Percentiles rank a stretch among this genome's conserved stretches.
Evolutionary conservation across 2,329 filamentous ascomycete genomes (phyloP).

Genomic region (Phaeosphaeria sp.): DNA sequence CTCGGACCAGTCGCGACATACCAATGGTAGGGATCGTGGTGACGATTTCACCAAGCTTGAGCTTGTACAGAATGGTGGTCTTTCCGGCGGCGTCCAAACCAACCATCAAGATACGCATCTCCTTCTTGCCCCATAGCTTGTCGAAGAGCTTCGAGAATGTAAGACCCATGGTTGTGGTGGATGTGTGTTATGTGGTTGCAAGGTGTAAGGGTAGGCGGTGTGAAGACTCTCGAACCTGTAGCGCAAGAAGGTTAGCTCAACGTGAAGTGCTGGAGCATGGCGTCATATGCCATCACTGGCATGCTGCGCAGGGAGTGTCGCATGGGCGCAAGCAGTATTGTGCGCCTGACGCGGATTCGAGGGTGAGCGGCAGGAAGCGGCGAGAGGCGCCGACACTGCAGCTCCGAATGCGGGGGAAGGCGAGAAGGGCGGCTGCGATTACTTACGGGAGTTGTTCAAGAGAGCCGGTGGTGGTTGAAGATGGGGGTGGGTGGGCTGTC

Average conservation of each 20-base stretch:
- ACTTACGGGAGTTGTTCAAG: constrained; percentile 48
- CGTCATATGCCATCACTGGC: constrained; percentile 15
- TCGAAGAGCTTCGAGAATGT: constrained; percentile 95
- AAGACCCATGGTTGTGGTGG: constrained; percentile 81
- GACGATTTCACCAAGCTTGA: constrained; percentile 97
- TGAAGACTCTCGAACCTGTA: constrained; percentile 47
- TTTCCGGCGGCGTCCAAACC: constrained; percentile 98
- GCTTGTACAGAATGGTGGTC: constrained; percentile 96
- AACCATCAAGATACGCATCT: constrained; percentile 98
- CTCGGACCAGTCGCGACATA: constrained; percentile 40
- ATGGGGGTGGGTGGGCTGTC: constrained; percentile 43
- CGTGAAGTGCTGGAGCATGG: constrained; percentile 20
- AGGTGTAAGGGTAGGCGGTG: constrained; percentile 33
- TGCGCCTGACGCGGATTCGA: constrained; percentile 35
- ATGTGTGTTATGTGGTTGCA: constrained; percentile 30
- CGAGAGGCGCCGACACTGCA: constrained; percentile 18
- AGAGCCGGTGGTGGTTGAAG: constrained; percentile 42
- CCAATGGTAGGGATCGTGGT: constrained; percentile 97
- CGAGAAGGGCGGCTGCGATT: constrained; percentile 21
- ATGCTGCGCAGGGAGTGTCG: constrained; percentile 9
- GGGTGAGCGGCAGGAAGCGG: constrained; percentile 29
- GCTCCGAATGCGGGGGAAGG: constrained; percentile 20
- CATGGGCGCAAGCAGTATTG: constrained; percentile 26
- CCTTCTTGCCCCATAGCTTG: constrained; percentile 98
- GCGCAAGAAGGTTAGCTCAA: constrained; percentile 15